Percentiles rank a stretch among this genome's conserved stretches.
Evolutionary conservation across 164 flowering plant species (phyloP).

Genomic region (Stephania yunnanensis): DNA sequence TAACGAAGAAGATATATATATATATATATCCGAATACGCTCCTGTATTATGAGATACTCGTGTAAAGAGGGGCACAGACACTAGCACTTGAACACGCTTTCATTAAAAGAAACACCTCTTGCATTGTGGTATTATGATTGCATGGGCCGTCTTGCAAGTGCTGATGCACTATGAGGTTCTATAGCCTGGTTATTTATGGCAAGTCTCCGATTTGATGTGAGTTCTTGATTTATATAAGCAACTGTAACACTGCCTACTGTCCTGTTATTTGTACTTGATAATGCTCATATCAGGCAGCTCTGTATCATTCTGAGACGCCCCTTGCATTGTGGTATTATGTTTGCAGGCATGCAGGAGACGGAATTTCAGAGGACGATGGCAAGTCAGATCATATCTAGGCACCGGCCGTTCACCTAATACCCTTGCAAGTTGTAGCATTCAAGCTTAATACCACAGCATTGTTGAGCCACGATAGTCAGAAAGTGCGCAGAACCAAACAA

Average conservation of each 20-base stretch:
- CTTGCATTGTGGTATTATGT: background rate
- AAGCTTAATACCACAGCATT: background rate
- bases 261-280: background rate
- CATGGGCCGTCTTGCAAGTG: slow-evolving; percentile 18
- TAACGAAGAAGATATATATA: background rate
- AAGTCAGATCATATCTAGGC: slow-evolving; percentile 51
- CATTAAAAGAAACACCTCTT: background rate
- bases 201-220: no score
- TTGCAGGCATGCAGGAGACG: slow-evolving; percentile 71
- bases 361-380: slow-evolving; percentile 53
- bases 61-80: no score
- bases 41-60: background rate
- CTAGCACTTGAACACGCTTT: background rate
- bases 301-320: background rate
- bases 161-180: background rate
- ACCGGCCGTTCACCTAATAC: background rate
- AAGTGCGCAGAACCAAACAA: slow-evolving; percentile 15
- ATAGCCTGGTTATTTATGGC: no score
- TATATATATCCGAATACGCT: background rate
- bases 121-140: slow-evolving; percentile 8
- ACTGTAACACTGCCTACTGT: background rate
- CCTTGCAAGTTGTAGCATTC: slow-evolving; percentile 8
- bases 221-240: no score
- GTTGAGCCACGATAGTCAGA: slow-evolving; percentile 6
- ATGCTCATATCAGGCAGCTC: background rate